phyloP scores from a whole-genome alignment of 2,329 filamentous ascomycete genomes.

The Hymenoscyphus scutula region DNA sequence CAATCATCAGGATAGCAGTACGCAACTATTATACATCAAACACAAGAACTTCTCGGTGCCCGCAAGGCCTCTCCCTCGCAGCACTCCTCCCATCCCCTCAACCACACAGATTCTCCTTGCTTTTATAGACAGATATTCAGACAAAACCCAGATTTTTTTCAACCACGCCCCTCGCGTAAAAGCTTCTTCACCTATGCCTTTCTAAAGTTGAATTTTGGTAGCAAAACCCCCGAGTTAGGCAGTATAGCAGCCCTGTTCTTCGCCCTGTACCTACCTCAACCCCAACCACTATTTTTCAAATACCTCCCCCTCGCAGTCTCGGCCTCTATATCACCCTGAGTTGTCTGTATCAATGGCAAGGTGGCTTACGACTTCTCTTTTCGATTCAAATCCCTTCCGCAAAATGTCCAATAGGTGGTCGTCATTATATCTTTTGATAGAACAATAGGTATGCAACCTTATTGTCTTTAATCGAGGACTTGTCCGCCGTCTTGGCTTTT shows the following conservation, averaged over 20 bases:
- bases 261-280: neutral
- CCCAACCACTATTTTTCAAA: neutral
- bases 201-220: slow-evolving; percentile 5
- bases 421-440: slow-evolving; percentile 60
- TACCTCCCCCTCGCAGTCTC: neutral
- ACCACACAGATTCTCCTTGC: neutral
- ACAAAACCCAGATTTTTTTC: neutral
- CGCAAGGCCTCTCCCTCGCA: neutral
- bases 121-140: slow-evolving; percentile 2
- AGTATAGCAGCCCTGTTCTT: neutral
- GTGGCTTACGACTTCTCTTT: neutral
- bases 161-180: neutral
- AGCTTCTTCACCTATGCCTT: neutral
- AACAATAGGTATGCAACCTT: slow-evolving; percentile 97
- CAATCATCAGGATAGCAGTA: neutral
- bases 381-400: neutral
- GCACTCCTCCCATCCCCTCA: neutral
- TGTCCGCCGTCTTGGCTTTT: slow-evolving; percentile 57
- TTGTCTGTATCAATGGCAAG: neutral
- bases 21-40: slow-evolving; percentile 13
- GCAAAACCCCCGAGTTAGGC: neutral
- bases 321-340: neutral
- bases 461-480: slow-evolving; percentile 72
- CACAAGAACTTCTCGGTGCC: neutral
- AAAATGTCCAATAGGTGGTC: neutral